Evolutionary conservation across 2,329 filamentous ascomycete genomes (phyloP).

Genomic region (Venturia asperata): DNA sequence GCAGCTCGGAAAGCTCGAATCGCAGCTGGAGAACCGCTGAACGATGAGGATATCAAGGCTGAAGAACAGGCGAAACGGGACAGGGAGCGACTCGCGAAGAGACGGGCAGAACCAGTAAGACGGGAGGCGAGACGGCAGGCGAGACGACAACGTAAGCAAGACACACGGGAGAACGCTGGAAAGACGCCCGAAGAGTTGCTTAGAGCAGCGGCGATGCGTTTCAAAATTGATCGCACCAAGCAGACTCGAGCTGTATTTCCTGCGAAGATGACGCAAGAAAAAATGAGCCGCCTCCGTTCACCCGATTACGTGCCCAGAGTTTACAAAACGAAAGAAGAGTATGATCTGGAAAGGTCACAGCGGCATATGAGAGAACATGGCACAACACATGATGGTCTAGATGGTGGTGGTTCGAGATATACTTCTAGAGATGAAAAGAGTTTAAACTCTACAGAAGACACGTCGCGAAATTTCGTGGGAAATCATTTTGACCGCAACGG

Average conservation of each 20-base stretch:
- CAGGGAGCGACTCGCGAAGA: background rate
- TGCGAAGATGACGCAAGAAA: background rate
- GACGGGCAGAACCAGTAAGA: background rate
- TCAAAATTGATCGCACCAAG: background rate
- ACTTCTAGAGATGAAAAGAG: background rate
- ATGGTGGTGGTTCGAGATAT: background rate
- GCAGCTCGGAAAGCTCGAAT: background rate
- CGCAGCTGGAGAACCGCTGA: background rate
- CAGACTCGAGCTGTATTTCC: background rate
- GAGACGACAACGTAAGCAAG: background rate
- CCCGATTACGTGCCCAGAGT: background rate
- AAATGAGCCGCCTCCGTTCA: background rate
- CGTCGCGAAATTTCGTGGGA: background rate
- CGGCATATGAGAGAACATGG: background rate
- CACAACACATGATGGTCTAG: background rate
- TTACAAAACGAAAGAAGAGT: conserved; percentile 2
- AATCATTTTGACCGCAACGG: background rate
- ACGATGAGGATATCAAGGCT: background rate
- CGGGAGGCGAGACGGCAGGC: too few relatives aligned
- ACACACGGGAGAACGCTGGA: background rate
- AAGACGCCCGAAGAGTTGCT: background rate
- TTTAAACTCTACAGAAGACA: background rate
- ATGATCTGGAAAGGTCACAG: background rate
- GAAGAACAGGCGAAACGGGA: background rate
- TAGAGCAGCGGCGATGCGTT: background rate